Evolutionary conservation across 495 filamentous ascomycete species (phyloP), one percentile per base, ranked within the genome.

Genomic region (Venustampulla echinocandica): DNA sequence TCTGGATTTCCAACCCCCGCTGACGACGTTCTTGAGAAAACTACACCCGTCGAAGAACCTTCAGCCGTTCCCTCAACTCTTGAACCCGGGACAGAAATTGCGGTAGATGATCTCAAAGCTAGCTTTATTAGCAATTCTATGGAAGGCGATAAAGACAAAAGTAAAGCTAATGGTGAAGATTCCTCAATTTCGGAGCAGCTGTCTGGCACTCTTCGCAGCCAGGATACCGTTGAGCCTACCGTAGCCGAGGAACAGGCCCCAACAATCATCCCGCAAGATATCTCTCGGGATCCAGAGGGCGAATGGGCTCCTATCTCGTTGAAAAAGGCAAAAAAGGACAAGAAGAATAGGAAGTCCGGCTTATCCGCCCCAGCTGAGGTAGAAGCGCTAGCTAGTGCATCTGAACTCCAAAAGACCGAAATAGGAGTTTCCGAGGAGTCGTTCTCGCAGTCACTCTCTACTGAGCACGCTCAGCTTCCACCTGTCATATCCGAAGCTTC

Each of bases 251-350:
- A 30, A 13, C 27, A 30, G n/a, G n/a, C n/a, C n/a, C n/a, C n/a
- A 30, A 6, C 13, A 30, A 13, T n/a, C 5, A 7, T 15, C 5
- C 5, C 33, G 6, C 13, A 35, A 15, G 33, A 35, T 6, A 35
- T 35, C n/a, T 4, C 33, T 7, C 33, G 18, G 33, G 33, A 18
- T 42, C 15, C 13, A 48, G 20, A 33, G 30, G 43, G 43, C 30
- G 53, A 42, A 11, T 34, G 21, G 21, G 18, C 32, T 9, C 0
- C 15, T n/a, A n/a, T 40, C 20, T 27, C 53, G 10, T 25, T 18
- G 23, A 58, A 61, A 35, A 52, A 45, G 25, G 49, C 55, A 2
- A 57, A 50, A 39, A 55, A 55, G 22, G 43, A 55, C 24, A 53
- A 51, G 45, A 52, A 53, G 36, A 52, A 52, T 10, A 33, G 25